Base-by-base conservation (phyloP, 805 yeast species). In the Wickerhamiella azyma region DNA sequence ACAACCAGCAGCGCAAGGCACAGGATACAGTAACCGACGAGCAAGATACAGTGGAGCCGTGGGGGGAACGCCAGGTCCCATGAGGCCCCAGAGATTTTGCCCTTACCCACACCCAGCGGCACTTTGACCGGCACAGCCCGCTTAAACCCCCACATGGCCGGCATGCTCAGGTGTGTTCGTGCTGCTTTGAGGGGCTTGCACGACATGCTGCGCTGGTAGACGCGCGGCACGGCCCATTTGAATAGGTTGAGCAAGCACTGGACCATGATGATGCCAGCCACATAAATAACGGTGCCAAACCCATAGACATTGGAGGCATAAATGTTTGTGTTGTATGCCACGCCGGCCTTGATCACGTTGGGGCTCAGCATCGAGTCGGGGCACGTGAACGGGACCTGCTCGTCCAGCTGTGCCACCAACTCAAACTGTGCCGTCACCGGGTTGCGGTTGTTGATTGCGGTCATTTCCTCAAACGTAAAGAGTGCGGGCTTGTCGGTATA, bases 41-140 rank as follows among this genome's bases (percentile, higher is more conserved):
- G 49, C 11, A 65, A 57, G 6, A 66, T 35, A 1, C 67, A 51
- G 50, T 69, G 69, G 17, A 60, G 53, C 35, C 75, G 59, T 0
- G 70, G 59, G 2, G 75, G 74, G 13, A 68, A 40, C 37, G 39
- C 43, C 39, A 52, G 37, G 43, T 32, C 32, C 39, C 37, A 9
- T 7, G 24, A 21, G 24, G 7, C 6, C 7, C 7, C 24, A 21
- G 24, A 21, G 24, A 21, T 21, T 4, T 4, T 4, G 7, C 24
- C 24, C 24, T 21, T 21, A 7, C 24, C 24, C 4, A 21, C 4
- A 16, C n/a, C 3, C 16, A 42, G 45, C 9, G 45, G 40, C 4
- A 42, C 13, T 5, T 5, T 2, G 29, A 42, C 36, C 11, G 45
- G 45, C 17, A 28, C 36, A 10, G 45, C 45, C 33, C 45, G 39